These are phyloP conservation scores for Suhomyces yuchorum DNA, from an alignment of 1,139 yeast genomes.

Conservation along the genomic window DNA sequence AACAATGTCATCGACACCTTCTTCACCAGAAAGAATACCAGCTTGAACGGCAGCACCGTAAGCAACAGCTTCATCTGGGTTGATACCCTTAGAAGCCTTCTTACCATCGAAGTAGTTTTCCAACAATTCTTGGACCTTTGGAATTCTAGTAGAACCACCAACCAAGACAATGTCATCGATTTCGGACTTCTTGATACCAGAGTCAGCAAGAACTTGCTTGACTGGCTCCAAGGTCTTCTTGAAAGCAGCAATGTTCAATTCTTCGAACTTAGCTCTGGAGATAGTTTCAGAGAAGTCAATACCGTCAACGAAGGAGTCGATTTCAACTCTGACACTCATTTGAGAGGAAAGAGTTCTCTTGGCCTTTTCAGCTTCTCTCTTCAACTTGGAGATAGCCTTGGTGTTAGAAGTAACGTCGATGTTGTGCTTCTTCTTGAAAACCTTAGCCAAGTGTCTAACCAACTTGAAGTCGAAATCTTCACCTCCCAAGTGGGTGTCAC, in stretches of 20 bases:
- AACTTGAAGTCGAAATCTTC: constrained; percentile 93
- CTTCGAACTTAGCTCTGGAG: constrained; percentile 95
- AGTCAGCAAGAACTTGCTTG: constrained; percentile 87
- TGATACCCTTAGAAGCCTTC: constrained; percentile 93
- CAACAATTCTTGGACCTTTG: constrained; percentile 90
- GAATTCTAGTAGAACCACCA: constrained; percentile 98
- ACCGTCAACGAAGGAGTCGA: constrained; percentile 94
- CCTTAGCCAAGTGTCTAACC: constrained; percentile 80
- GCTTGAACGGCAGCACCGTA: constrained; percentile 75
- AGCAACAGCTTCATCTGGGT: constrained; percentile 78
- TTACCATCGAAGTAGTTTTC: constrained; percentile 89
- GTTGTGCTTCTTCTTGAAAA: constrained; percentile 85
- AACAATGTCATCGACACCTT: constrained; percentile 51
- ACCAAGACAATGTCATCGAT: constrained; percentile 91
- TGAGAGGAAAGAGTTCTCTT: constrained; percentile 92
- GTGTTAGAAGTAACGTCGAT: constrained; percentile 73
- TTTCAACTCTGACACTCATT: constrained; percentile 87
- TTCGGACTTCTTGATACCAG: constrained; percentile 79
- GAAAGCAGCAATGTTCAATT: constrained; percentile 82
- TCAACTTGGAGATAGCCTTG: constrained; percentile 84
- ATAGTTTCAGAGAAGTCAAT: constrained; percentile 90
- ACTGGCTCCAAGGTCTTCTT: constrained; percentile 91
- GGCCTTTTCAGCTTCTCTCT: constrained; percentile 96
- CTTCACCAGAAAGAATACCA: constrained; percentile 85
- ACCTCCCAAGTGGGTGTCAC: constrained; percentile 69